Evolutionary conservation across 495 filamentous ascomycete species (phyloP).

Genomic region (Thermochaetoides thermophila): DNA sequence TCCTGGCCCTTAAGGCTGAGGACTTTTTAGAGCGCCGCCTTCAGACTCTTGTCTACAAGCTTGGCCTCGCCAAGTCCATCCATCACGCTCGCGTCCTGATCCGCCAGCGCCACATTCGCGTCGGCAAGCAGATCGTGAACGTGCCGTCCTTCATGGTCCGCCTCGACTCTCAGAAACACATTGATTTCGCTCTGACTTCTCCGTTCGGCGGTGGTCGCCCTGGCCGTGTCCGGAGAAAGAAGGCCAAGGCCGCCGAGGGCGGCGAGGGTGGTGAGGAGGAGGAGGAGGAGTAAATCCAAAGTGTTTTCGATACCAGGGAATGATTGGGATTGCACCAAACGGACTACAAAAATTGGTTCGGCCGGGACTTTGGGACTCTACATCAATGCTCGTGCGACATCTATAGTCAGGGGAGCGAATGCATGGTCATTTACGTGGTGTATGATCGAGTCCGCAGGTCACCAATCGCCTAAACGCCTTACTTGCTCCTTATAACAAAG

Average conservation of each 20-base stretch:
- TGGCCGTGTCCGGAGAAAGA: slow-evolving; percentile 96
- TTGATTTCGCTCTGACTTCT: slow-evolving; percentile 94
- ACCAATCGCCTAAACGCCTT: slow-evolving; percentile 6
- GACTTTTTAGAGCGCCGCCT: slow-evolving; percentile 99
- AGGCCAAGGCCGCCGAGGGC: slow-evolving; percentile 87
- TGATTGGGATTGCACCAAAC: slow-evolving; percentile 19
- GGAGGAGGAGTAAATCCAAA: slow-evolving; percentile 59
- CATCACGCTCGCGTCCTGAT: slow-evolving; percentile 99
- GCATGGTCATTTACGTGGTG: too few species aligned
- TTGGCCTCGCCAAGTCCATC: slow-evolving; percentile 98
- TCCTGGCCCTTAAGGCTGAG: slow-evolving; percentile 91
- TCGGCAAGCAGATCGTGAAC: slow-evolving; percentile 99
- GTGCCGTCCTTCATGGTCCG: slow-evolving; percentile 98
- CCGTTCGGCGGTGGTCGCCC: slow-evolving; percentile 95
- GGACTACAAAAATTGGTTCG: slow-evolving; percentile 26
- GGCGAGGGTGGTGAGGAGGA: slow-evolving; percentile 72
- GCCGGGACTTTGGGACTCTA: slow-evolving; percentile 16
- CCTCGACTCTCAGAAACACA: slow-evolving; percentile 99
- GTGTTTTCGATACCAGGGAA: slow-evolving; percentile 12
- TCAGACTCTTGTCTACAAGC: slow-evolving; percentile 99
- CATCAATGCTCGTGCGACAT: slow-evolving; percentile 20
- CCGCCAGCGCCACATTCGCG: slow-evolving; percentile 97
- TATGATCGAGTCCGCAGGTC: slow-evolving; percentile 8
- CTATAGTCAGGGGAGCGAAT: slow-evolving; percentile 18
- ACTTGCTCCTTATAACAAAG: neutral